Conservation (phyloP, 2,329 filamentous ascomycete species). For the Fusarium papillatum region DNA sequence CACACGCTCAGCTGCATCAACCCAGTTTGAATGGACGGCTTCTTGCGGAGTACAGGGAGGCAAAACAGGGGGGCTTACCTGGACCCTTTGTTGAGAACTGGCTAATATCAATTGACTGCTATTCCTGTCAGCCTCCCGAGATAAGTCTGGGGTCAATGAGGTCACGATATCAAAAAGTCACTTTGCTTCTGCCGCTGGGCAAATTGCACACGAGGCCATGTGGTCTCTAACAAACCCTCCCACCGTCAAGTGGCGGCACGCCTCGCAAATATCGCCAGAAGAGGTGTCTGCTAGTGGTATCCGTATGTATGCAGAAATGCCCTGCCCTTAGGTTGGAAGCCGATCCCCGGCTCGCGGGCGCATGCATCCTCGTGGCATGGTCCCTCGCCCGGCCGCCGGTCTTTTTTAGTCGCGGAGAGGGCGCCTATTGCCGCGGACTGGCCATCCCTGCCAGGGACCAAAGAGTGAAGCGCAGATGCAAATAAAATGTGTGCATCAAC, state of each 20-base stretch:
- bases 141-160: conserved; percentile 2
- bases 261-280: conserved; percentile 21
- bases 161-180: conserved; percentile 6
- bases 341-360: conserved; percentile 14
- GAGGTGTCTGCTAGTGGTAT: conserved; percentile 2
- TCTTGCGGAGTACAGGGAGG: neutral
- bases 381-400: neutral
- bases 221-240: conserved; percentile 5
- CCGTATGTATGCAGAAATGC: neutral
- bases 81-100: neutral
- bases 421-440: conserved; percentile 13
- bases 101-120: neutral
- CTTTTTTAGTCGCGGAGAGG: conserved; percentile 7
- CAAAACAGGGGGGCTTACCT: neutral
- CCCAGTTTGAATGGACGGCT: neutral
- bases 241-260: conserved; percentile 34
- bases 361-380: conserved; percentile 8
- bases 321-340: neutral
- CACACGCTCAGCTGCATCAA: neutral
- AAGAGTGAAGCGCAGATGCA: conserved; percentile 14
- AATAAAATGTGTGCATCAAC: neutral
- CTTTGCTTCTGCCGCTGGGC: conserved; percentile 17
- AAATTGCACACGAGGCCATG: conserved; percentile 24
- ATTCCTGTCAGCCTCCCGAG: conserved; percentile 3
- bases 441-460: conserved; percentile 1